Evolutionary conservation across 805 yeast species (phyloP), one percentile per base, ranked within the genome.

Genomic region (Cyberlindnera mycetangii): DNA sequence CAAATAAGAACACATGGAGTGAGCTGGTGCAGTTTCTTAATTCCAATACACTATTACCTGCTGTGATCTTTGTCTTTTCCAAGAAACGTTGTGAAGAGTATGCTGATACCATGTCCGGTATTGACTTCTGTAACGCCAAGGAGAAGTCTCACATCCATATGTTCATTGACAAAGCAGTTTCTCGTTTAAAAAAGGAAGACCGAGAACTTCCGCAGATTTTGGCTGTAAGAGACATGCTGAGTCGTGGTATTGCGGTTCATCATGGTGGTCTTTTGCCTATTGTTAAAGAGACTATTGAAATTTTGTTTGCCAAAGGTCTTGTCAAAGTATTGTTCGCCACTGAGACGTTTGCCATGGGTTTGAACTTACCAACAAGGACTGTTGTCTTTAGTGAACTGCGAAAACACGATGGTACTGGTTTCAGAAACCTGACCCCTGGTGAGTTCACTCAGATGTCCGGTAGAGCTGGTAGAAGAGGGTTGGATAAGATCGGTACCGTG

Each of bases 381-480:
- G 99, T 93, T 28, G 90, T 92, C 1, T 93, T 93, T 63, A 78
- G 89, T 50, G 88, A 85, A 37, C 69, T 85, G 39, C 71, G 92
- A 53, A 93, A 93, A 60, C 96, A 92, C 62, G 99, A 93, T 61
- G 98, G 98, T 37, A 75, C 81, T 24, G 77, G 78, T 0, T 81
- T 88, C 65, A 76, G 99, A 65, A 78, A 84, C 58, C 71, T 93
- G 48, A 74, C 84, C 9, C 97, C 99, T 0, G 99, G 99, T 43
- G 99, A 93, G 63, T 93, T 92, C 62, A 93, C 98, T 0, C 99
- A 92, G 67, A 93, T 93, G 99, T 90, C 97, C 0, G 99, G 99
- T 36, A 78, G 99, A 65, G 99, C 99, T 0, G 99, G 99, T 48
- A 81, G 99, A 68, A 81, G 99, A 71, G 99, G 99, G 28, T 69